Conservation (phyloP, 441 rosid genomes). For the Hura crepitans region DNA sequence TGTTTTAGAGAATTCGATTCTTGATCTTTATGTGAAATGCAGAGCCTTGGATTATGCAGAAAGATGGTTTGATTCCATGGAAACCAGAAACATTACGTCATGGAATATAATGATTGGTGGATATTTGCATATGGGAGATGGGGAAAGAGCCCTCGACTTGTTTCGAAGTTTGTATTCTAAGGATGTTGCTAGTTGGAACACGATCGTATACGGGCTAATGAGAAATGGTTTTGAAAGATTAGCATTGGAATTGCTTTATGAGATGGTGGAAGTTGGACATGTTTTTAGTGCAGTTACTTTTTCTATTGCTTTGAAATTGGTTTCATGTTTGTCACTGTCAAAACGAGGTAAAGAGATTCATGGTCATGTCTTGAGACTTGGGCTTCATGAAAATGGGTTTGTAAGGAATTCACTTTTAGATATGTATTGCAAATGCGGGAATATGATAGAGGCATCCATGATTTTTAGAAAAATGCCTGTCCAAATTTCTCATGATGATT, state of each 20-base stretch:
- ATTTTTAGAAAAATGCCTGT: conserved; percentile 12
- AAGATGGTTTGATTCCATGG: conserved; percentile 37
- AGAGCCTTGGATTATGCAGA: conserved; percentile 26
- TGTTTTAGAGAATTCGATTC: conserved; percentile 43
- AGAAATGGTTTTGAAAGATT: conserved; percentile 21
- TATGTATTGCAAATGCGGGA: conserved; percentile 33
- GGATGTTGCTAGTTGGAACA: conserved; percentile 29
- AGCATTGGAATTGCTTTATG: conserved; percentile 23
- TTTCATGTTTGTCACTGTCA: conserved; percentile 20
- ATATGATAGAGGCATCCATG: conserved; percentile 19
- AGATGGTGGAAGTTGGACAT: conserved; percentile 32
- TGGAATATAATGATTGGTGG: conserved; percentile 47
- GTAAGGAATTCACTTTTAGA: conserved; percentile 26
- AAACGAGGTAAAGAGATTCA: conserved; percentile 28
- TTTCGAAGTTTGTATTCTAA: conserved; percentile 30
- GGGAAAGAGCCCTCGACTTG: conserved; percentile 33
- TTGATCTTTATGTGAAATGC: conserved; percentile 47
- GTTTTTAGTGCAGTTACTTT: conserved; percentile 27
- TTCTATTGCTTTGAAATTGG: conserved; percentile 28
- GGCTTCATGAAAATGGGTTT: conserved; percentile 15
- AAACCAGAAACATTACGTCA: conserved; percentile 32
- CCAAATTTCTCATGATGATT: conserved; percentile 10
- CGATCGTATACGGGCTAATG: conserved; percentile 24
- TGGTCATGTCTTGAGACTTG: conserved; percentile 21
- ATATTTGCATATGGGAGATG: conserved; percentile 33